Evolutionary conservation across 1,284 basidiomycete genomes (phyloP).

Genomic region (Tilletia setariae): DNA sequence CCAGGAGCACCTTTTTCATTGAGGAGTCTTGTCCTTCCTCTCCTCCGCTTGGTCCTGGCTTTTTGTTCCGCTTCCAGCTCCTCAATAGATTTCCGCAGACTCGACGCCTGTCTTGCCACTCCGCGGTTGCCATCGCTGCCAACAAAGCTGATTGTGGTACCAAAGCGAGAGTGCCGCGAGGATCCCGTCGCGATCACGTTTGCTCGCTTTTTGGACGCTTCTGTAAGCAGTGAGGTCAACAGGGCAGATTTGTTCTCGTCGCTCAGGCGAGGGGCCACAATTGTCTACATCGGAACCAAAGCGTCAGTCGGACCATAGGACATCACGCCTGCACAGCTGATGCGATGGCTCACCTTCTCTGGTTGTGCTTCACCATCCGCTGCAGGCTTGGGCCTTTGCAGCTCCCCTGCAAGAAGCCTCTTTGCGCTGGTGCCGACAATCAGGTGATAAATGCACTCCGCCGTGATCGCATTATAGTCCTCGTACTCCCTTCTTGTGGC

Average conservation of each 20-base stretch:
- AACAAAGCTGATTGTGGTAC: conserved; percentile 48
- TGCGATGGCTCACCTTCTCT: background rate
- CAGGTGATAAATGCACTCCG: conserved; percentile 51
- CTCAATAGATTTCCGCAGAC: conserved; percentile 40
- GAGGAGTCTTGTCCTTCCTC: conserved; percentile 28
- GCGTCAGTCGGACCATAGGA: background rate
- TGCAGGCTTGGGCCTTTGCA: background rate
- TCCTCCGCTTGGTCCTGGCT: conserved; percentile 18
- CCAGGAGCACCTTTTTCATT: conserved; percentile 43
- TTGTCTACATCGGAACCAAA: background rate
- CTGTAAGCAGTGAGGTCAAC: conserved; percentile 35
- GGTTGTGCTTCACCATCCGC: conserved; percentile 22
- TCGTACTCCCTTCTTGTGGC: conserved; percentile 28
- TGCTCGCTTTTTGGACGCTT: conserved; percentile 34
- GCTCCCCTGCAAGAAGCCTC: background rate
- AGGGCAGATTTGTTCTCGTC: conserved; percentile 23
- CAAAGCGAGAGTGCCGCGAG: conserved; percentile 50
- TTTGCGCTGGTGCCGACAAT: conserved; percentile 37
- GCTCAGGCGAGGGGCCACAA: background rate
- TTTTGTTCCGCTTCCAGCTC: conserved; percentile 38
- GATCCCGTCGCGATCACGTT: conserved; percentile 22
- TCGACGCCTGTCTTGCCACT: conserved; percentile 37
- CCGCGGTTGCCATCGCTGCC: conserved; percentile 41
- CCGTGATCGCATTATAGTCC: conserved; percentile 44
- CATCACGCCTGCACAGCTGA: too few species aligned